A percentile compares a stretch with the other conserved stretches of the same genome.
Evolutionary conservation across 2,329 filamentous ascomycete genomes (phyloP).

Genomic region (Macrophomina phaseolina): DNA sequence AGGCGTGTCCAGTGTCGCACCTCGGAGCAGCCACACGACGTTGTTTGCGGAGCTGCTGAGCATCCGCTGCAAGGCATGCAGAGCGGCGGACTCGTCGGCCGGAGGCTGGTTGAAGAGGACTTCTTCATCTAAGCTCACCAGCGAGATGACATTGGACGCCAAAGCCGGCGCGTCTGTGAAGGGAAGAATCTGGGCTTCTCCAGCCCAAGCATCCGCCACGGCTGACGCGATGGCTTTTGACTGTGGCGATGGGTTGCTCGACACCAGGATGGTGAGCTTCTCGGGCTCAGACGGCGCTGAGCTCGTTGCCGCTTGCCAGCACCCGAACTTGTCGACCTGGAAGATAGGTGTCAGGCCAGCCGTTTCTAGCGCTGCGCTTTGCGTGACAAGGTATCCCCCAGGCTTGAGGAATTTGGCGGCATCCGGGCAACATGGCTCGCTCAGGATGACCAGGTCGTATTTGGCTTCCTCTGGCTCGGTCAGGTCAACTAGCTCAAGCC

Average conservation of each 20-base stretch:
- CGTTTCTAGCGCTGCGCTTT: conserved; percentile 5
- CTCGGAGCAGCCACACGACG: conserved; percentile 2
- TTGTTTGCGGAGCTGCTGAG: background rate
- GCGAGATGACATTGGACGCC: background rate
- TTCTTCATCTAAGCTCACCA: background rate
- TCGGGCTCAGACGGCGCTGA: background rate
- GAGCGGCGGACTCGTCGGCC: no score
- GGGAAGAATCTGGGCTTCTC: background rate
- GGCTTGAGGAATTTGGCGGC: conserved; percentile 37
- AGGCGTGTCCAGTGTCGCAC: background rate
- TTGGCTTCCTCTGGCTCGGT: conserved; percentile 28
- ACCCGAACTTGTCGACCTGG: no score
- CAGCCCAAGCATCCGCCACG: background rate
- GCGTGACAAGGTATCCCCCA: conserved; percentile 51
- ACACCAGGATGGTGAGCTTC: background rate
- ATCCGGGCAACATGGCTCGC: conserved; percentile 9
- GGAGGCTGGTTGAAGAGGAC: background rate
- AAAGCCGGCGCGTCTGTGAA: background rate
- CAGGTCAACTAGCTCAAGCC: conserved; percentile 8
- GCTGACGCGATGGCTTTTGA: background rate
- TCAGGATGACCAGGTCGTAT: conserved; percentile 23
- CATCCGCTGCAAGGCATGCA: background rate
- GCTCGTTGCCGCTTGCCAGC: no score
- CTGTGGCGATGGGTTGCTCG: background rate
- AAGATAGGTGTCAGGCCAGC: conserved; percentile 17